Percentiles rank a stretch among this genome's conserved stretches.
phyloP scores from a whole-genome alignment of 1,284 basidiomycete genomes.

The Apiotrichum laibachii region DNA sequence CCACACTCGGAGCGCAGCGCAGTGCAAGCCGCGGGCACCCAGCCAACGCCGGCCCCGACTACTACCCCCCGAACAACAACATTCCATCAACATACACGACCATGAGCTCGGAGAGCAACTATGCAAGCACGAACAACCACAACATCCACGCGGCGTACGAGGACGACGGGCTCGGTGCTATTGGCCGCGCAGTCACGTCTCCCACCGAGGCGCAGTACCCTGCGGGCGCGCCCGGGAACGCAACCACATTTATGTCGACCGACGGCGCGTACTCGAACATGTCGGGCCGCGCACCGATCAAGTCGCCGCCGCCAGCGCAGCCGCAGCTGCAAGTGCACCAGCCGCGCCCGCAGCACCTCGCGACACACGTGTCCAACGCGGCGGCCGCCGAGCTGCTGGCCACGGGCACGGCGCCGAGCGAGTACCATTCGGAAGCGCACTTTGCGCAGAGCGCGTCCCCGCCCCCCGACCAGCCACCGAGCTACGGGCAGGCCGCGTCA shows the following conservation, averaged over 20 bases:
- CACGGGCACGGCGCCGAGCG: constrained; percentile 2
- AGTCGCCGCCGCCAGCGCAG: not conserved
- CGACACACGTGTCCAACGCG: not conserved
- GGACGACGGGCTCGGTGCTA: constrained; percentile 38
- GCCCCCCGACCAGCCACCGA: constrained; percentile 7
- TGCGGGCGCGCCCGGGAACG: not conserved
- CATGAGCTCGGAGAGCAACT: not conserved
- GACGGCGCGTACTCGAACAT: constrained; percentile 6
- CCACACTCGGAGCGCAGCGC: too few species aligned
- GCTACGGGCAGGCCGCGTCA: constrained; percentile 12
- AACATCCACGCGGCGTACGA: not conserved
- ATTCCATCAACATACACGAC: not conserved
- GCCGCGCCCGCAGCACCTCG: constrained; percentile 19
- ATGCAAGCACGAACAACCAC: too few species aligned
- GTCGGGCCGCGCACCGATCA: not conserved
- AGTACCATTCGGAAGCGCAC: constrained; percentile 4
- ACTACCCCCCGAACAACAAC: not conserved
- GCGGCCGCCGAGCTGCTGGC: constrained; percentile 2
- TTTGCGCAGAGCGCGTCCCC: not conserved
- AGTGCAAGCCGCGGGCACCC: too few species aligned
- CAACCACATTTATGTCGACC: not conserved
- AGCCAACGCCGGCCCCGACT: not conserved
- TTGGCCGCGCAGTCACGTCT: constrained; percentile 34
- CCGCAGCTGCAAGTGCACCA: constrained; percentile 2
- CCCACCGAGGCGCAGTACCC: constrained; percentile 32